Percentiles rank a stretch among this genome's conserved stretches.
phyloP scores from a whole-genome alignment of 352 stramenopile genomes.

The Pythium rishiriense region DNA sequence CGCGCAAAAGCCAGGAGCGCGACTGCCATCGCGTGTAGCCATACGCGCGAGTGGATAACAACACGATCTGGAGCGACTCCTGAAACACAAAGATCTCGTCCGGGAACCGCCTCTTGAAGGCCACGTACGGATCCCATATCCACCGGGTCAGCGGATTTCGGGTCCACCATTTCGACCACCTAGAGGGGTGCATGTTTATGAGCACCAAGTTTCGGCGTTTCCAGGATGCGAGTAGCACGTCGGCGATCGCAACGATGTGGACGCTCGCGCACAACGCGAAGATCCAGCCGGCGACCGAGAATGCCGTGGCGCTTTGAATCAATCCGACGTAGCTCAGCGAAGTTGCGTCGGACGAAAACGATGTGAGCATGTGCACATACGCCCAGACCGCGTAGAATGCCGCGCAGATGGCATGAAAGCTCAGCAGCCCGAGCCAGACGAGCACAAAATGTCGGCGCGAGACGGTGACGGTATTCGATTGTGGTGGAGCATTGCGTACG shows the following conservation, averaged over 20 bases:
- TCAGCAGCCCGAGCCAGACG: not conserved
- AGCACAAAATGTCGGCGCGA: not conserved
- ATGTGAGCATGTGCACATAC: not conserved
- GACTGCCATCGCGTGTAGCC: slow-evolving; percentile 8
- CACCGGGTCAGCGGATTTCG: not conserved
- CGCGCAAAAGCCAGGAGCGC: slow-evolving; percentile 3
- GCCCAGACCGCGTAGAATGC: slow-evolving; percentile 6
- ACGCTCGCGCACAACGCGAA: not conserved
- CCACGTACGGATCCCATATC: not conserved
- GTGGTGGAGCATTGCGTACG: not conserved
- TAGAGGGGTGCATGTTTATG: not conserved
- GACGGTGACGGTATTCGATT: not conserved
- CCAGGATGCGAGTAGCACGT: not conserved
- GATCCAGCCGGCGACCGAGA: not conserved
- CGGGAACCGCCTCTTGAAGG: not conserved
- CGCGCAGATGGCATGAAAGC: slow-evolving; percentile 1
- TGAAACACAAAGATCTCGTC: slow-evolving; percentile 7
- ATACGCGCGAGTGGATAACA: slow-evolving; percentile 6
- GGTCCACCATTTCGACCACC: not conserved
- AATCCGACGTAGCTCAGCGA: not conserved
- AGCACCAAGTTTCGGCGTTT: not conserved
- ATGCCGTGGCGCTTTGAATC: not conserved
- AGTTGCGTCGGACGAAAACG: not conserved
- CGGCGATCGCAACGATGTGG: not conserved
- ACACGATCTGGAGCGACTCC: slow-evolving; percentile 1